Base-by-base conservation (phyloP, 2,329 filamentous ascomycete genomes). In the Fusarium solani-melongenae region DNA sequence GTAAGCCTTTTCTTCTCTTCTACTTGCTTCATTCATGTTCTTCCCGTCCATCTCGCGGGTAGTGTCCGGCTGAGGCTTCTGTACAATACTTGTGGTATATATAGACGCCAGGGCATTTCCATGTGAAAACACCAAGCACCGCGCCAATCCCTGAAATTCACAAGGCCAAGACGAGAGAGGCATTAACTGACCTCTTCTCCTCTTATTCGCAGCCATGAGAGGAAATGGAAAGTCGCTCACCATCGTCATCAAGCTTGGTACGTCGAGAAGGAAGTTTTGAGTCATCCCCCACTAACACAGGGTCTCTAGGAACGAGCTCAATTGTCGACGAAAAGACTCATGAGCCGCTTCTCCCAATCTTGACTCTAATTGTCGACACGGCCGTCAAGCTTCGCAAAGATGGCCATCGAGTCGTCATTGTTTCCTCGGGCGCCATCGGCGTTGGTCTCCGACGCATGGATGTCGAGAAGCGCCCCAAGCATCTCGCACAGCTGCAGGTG, bases 251-350 rank as follows among this genome's bases (percentile, higher is more conserved):
- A 97, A 97, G 86, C 89, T 97, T 73, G 94, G 94, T 96, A 88
- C 82, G 88, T 60, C 44, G 20, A 51, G 27, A 31, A 63, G 64
- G 58, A 62, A 57, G 55, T 44, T 66, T 51, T 55, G 66, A 64
- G 36, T 71, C 51, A 64, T 67, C 51, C 29, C 61, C 59, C 33
- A 69, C 75, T 78, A 72, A 80, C 73, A 73, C 66, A 4, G 22
- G 12, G 8, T 67, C 69, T 77, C 98, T 76, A 99, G 96, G 96
- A 78, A 98, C 96, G 55, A 98, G 95, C 83, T 98, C 96, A n/a
- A 98, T 99, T 76, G 95, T 99, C 74, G 94, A 98, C 84, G 96
- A 99, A 82, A 93, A 92, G 81, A 97, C 94, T 24, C 96, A 98
- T 84, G 94, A 98, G 80, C 96, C 96, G 5, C 90, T 98, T 38